Percentiles rank a stretch among this genome's conserved stretches.
Evolutionary conservation across 2,329 filamentous ascomycete species (phyloP).

Genomic region (Talaromyces islandicus): DNA sequence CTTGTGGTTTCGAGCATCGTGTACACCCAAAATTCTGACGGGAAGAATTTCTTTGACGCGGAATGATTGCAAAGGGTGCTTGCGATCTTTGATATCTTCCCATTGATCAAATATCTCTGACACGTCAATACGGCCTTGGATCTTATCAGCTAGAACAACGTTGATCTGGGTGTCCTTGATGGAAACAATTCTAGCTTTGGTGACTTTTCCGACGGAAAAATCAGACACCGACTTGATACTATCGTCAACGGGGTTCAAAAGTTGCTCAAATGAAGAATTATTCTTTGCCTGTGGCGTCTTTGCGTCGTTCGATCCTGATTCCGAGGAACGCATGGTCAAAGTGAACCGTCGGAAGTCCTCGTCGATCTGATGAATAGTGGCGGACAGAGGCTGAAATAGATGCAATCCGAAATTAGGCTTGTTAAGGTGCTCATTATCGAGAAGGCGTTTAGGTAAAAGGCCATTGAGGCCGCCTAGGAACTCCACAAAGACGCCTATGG

Average conservation of each 20-base stretch:
- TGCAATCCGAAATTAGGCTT: constrained; percentile 72
- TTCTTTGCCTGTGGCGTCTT: constrained; percentile 19
- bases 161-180: constrained; percentile 91
- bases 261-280: constrained; percentile 19
- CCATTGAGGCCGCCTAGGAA: constrained; percentile 74
- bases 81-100: constrained; percentile 79
- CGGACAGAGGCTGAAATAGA: constrained; percentile 67
- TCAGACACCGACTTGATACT: constrained; percentile 62
- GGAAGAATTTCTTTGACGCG: constrained; percentile 62
- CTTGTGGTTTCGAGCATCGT: constrained; percentile 82
- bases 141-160: constrained; percentile 76
- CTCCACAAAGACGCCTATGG: constrained; percentile 79
- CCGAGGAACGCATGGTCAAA: constrained; percentile 51
- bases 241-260: constrained; percentile 59
- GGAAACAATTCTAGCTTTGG: constrained; percentile 72
- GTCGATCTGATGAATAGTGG: constrained; percentile 68
- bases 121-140: constrained; percentile 88
- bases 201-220: constrained; percentile 64
- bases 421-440: constrained; percentile 63
- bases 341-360: constrained; percentile 63
- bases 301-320: constrained; percentile 37
- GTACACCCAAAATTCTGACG: constrained; percentile 76
- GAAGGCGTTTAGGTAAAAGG: constrained; percentile 70
- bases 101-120: constrained; percentile 85
- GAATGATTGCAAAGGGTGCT: constrained; percentile 72